Conservation (phyloP, 2,329 filamentous ascomycete species). For the Trichothecium sympodiale region DNA sequence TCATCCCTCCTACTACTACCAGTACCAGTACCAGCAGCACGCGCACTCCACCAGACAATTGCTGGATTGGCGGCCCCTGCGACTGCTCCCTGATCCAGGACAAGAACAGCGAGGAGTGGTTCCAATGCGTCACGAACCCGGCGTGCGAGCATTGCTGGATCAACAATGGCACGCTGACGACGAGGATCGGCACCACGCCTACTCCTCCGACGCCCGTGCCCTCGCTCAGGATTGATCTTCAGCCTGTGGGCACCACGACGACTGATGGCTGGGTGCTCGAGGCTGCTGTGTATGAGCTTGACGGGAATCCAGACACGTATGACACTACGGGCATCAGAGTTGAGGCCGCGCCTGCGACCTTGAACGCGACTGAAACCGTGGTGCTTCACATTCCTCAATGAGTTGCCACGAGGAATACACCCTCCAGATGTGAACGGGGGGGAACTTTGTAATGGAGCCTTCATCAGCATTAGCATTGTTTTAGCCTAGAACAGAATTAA, state of each 20-base stretch:
- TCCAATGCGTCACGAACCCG: slow-evolving; percentile 22
- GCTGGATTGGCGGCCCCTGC: slow-evolving; percentile 12
- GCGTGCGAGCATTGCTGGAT: slow-evolving; percentile 13
- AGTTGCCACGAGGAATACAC: too few species aligned
- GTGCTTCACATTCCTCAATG: too few species aligned
- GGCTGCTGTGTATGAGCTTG: background rate
- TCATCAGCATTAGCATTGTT: too few species aligned
- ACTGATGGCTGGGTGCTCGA: background rate
- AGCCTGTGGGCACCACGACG: background rate
- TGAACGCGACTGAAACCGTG: too few species aligned
- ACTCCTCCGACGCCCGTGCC: background rate
- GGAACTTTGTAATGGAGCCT: too few species aligned
- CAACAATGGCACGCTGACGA: slow-evolving; percentile 1
- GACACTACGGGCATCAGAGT: too few species aligned
- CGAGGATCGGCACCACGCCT: too few species aligned
- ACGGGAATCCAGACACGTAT: background rate
- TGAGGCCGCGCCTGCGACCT: too few species aligned
- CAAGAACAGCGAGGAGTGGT: slow-evolving; percentile 18
- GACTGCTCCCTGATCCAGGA: slow-evolving; percentile 17
- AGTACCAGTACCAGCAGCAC: background rate
- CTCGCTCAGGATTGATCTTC: background rate
- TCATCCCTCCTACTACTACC: slow-evolving; percentile 2
- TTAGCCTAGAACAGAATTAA: background rate
- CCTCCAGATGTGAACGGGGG: too few species aligned
- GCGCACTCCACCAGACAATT: slow-evolving; percentile 4